Conservation (phyloP, 352 stramenopile genomes). For the Plasmopara halstedii region DNA sequence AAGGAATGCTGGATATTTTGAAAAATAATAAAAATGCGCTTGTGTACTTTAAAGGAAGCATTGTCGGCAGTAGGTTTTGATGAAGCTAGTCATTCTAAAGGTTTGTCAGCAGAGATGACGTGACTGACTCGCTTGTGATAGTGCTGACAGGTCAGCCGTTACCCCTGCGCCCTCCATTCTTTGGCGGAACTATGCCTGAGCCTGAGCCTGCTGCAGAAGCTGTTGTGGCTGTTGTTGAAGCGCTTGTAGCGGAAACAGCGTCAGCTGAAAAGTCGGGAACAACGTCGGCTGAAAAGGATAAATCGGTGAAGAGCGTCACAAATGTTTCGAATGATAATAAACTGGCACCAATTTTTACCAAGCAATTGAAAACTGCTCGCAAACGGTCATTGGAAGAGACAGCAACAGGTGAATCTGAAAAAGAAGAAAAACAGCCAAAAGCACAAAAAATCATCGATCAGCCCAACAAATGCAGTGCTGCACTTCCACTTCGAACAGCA, state of each 20-base stretch:
- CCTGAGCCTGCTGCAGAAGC: conserved; percentile 19
- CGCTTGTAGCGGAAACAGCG: conserved; percentile 1
- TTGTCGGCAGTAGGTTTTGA: conserved; percentile 39
- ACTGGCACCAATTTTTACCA: conserved; percentile 23
- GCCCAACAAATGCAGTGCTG: not conserved
- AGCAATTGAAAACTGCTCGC: conserved; percentile 8
- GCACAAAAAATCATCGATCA: not conserved
- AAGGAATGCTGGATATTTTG: conserved; percentile 37
- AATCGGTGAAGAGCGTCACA: not conserved
- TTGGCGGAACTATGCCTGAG: conserved; percentile 23
- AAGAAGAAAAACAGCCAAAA: conserved; percentile 16
- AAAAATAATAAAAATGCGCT: conserved; percentile 32
- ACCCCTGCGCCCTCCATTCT: conserved; percentile 28
- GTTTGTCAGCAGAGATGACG: too few relatives aligned
- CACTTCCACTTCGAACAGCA: conserved; percentile 12
- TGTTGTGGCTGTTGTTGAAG: conserved; percentile 15
- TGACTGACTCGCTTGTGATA: conserved; percentile 7
- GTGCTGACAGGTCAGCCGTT: conserved; percentile 36
- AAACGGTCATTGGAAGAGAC: conserved; percentile 37
- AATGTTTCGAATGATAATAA: conserved; percentile 10
- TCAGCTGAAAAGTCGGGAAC: conserved; percentile 1
- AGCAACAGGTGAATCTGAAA: not conserved
- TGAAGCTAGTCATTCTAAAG: too few relatives aligned
- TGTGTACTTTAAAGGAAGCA: conserved; percentile 56
- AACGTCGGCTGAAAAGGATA: not conserved